Conservation (phyloP, 257 asterid genomes). For the Lycium ferocissimum region DNA sequence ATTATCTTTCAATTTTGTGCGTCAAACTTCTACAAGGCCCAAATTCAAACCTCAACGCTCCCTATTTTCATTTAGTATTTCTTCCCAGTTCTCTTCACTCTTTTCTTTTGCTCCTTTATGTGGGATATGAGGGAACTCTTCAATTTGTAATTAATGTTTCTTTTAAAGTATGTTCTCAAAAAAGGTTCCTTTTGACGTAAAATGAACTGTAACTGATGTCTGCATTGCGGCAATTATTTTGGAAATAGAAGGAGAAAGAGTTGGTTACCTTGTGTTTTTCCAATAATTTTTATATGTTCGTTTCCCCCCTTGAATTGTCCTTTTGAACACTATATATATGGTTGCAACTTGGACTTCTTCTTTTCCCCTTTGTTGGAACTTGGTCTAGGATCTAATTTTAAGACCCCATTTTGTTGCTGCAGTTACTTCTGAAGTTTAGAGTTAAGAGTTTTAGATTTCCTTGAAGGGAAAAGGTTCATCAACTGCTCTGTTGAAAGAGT, state of each 20-base stretch:
- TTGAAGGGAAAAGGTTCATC: background rate
- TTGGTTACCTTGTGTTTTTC: too few relatives aligned
- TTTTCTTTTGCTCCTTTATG: too few relatives aligned
- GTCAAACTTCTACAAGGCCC: background rate
- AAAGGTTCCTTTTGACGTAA: background rate
- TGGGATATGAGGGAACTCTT: too few relatives aligned
- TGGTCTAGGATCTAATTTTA: background rate
- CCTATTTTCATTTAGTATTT: background rate
- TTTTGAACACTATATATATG: background rate
- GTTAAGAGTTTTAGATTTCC: background rate
- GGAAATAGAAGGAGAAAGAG: background rate
- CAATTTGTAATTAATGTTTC: background rate
- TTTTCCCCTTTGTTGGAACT: background rate
- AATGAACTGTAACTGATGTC: background rate
- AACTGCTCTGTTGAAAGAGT: background rate
- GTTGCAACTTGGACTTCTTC: slow-evolving; percentile 2
- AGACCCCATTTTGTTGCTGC: background rate
- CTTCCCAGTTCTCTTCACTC: background rate
- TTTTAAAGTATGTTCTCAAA: background rate
- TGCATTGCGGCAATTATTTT: background rate
- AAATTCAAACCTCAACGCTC: background rate
- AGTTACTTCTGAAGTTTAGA: background rate
- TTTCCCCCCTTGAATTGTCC: too few relatives aligned
- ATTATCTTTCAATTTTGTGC: background rate
- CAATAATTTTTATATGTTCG: too few relatives aligned